A percentile compares a stretch with the other conserved stretches of the same genome.
phyloP scores from a whole-genome alignment of 2,329 filamentous ascomycete species.

The Apiospora koreana region DNA sequence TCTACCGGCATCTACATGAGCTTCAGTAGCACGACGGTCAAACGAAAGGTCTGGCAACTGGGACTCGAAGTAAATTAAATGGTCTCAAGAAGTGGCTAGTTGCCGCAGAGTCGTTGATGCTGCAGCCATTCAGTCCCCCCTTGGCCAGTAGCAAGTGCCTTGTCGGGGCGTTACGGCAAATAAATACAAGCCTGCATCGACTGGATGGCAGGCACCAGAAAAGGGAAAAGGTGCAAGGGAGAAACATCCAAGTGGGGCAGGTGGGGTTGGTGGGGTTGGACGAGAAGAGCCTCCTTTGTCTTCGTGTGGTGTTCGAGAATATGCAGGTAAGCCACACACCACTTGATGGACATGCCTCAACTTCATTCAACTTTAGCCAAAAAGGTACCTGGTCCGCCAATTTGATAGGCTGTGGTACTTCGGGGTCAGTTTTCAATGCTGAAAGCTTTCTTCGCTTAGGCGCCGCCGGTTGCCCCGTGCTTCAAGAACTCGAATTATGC shows the following conservation, averaged over 20 bases:
- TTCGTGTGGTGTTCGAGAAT: slow-evolving; percentile 3
- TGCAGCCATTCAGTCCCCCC: neutral
- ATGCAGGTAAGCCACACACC: neutral
- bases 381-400: neutral
- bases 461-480: neutral
- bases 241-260: slow-evolving; percentile 9
- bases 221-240: slow-evolving; percentile 5
- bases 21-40: neutral
- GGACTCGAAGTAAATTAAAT: neutral
- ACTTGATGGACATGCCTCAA: too few species aligned
- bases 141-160: slow-evolving; percentile 13
- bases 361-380: neutral
- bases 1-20: neutral
- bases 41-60: neutral
- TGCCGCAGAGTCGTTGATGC: slow-evolving; percentile 12
- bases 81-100: slow-evolving; percentile 13
- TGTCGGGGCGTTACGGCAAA: slow-evolving; percentile 11
- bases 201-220: slow-evolving; percentile 12
- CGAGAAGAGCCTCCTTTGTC: neutral
- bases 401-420: neutral
- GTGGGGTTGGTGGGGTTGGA: slow-evolving; percentile 1
- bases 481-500: neutral
- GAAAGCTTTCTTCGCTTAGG: neutral
- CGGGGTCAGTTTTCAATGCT: too few species aligned
- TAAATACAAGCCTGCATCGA: slow-evolving; percentile 14